Conservation (phyloP, 148 eudicot genomes). For the Mesembryanthemum crystallinum region DNA sequence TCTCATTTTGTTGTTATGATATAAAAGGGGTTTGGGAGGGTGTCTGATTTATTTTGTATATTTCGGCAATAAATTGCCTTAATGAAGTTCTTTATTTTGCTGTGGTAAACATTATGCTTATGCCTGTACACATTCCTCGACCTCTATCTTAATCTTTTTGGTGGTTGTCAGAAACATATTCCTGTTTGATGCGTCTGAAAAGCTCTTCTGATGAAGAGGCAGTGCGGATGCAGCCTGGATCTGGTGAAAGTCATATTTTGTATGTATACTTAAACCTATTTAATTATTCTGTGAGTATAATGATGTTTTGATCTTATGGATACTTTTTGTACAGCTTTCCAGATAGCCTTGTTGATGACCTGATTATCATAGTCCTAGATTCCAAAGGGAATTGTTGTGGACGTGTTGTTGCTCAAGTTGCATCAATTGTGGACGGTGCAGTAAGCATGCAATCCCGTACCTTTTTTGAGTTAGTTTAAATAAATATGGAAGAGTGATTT, state of each 20-base stretch:
- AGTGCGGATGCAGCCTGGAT: slow-evolving; percentile 49
- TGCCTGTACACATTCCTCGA: neutral
- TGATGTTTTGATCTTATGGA: neutral
- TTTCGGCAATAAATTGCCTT: too few relatives aligned
- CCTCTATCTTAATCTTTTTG: slow-evolving; percentile 9
- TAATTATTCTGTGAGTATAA: neutral
- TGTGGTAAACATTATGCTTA: neutral
- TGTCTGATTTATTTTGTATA: too few relatives aligned
- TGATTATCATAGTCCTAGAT: slow-evolving; percentile 39
- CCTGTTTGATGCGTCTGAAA: slow-evolving; percentile 40
- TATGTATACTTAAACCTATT: slow-evolving; percentile 21
- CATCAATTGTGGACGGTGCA: slow-evolving; percentile 36
- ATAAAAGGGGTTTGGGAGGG: too few relatives aligned
- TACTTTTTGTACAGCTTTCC: slow-evolving; percentile 39
- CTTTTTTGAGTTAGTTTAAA: neutral
- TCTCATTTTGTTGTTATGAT: too few relatives aligned
- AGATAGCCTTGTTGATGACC: slow-evolving; percentile 43
- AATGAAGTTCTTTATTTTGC: too few relatives aligned
- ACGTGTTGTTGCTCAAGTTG: slow-evolving; percentile 44
- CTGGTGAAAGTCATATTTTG: slow-evolving; percentile 52
- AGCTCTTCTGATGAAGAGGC: slow-evolving; percentile 51
- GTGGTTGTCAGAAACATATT: slow-evolving; percentile 39
- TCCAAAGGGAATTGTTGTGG: slow-evolving; percentile 49
- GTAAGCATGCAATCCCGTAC: slow-evolving; percentile 24
- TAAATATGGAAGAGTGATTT: neutral